These are phyloP conservation scores for Coprinopsis cinerea DNA, from an alignment of 768 basidiomycete species.

Conservation along the genomic window DNA sequence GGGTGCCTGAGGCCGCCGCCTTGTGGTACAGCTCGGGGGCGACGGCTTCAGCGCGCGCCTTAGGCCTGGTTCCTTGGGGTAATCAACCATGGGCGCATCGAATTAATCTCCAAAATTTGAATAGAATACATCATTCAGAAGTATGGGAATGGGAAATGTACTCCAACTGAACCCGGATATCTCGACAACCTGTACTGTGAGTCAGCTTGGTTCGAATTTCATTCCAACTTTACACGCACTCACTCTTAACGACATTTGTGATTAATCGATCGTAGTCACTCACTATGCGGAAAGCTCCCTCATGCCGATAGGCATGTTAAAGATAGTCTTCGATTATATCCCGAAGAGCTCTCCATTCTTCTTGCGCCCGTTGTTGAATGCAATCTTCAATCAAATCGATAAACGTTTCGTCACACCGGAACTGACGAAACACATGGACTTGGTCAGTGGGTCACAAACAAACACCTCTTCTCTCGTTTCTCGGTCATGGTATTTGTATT, in stretches of 20 bases:
- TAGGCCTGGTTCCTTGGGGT: neutral
- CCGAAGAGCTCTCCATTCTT: neutral
- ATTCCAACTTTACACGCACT: too few relatives aligned
- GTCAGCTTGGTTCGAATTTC: too few relatives aligned
- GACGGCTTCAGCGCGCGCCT: too few relatives aligned
- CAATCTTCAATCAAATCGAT: neutral
- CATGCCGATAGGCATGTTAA: neutral
- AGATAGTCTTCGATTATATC: neutral
- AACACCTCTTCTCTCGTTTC: too few relatives aligned
- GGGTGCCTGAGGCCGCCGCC: neutral
- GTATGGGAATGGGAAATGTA: slow-evolving; percentile 28
- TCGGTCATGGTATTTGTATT: too few relatives aligned
- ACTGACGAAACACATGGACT: neutral
- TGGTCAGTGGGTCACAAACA: too few relatives aligned
- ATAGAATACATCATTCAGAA: slow-evolving; percentile 38
- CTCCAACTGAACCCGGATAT: slow-evolving; percentile 23
- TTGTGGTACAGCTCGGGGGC: too few relatives aligned
- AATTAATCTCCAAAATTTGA: neutral
- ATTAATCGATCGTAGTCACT: too few relatives aligned
- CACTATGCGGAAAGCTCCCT: neutral
- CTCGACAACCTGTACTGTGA: slow-evolving; percentile 32
- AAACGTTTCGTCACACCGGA: neutral
- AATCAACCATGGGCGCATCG: neutral
- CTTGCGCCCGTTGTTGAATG: neutral
- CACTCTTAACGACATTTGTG: too few relatives aligned